These are phyloP conservation scores for Solanum etuberosum DNA, from an alignment of 257 asterid species.

Conservation along the genomic window DNA sequence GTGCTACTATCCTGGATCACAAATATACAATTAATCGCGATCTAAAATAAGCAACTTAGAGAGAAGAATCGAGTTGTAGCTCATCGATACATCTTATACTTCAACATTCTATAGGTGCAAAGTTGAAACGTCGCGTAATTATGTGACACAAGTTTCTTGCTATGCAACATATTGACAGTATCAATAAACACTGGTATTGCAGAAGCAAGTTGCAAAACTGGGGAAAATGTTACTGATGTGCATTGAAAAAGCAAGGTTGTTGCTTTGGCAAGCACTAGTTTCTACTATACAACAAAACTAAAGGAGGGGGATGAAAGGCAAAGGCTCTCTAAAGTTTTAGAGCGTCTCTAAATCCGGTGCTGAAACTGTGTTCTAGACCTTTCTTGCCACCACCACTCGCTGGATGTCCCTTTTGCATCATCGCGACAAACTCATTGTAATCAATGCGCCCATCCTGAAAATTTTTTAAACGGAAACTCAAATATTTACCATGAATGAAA, in stretches of 20 bases:
- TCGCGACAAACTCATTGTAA: constrained; percentile 68
- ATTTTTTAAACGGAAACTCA: background rate
- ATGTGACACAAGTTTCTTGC: background rate
- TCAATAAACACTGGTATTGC: background rate
- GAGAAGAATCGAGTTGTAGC: background rate
- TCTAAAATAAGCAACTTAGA: background rate
- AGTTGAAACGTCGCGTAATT: too few species aligned
- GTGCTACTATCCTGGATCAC: background rate
- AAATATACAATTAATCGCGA: background rate
- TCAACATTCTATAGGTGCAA: background rate
- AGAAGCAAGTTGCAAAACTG: background rate
- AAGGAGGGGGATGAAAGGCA: background rate
- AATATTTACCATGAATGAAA: background rate
- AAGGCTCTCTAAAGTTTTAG: constrained; percentile 29
- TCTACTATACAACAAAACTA: background rate
- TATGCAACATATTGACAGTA: background rate
- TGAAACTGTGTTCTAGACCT: constrained; percentile 62
- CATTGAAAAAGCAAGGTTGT: background rate
- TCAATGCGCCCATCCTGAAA: constrained; percentile 83
- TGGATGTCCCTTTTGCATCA: constrained; percentile 75
- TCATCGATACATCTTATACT: background rate
- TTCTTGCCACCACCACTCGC: constrained; percentile 36
- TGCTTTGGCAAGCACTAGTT: background rate
- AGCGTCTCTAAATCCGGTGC: constrained; percentile 57
- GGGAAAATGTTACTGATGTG: background rate